These are phyloP conservation scores for Pyrrhoderma lamaoense DNA, from an alignment of 1,284 basidiomycete species.

Conservation along the genomic window DNA sequence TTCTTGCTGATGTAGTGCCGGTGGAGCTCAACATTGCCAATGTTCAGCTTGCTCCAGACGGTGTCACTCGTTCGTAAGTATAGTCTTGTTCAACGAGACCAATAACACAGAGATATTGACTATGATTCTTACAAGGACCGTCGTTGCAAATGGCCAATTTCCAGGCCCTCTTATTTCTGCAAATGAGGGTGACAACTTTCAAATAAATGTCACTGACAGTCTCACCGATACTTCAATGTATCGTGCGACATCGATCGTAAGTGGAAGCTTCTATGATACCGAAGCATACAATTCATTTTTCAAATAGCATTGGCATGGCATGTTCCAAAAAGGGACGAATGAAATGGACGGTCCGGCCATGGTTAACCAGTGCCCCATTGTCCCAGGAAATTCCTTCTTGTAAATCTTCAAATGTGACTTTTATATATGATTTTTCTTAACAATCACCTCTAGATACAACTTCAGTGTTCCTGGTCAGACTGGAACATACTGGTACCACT, in stretches of 20 bases:
- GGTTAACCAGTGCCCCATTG: slow-evolving; percentile 47
- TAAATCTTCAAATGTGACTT: slow-evolving; percentile 21
- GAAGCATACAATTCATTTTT: neutral
- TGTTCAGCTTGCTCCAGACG: slow-evolving; percentile 13
- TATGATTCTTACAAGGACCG: slow-evolving; percentile 7
- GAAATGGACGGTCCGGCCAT: slow-evolving; percentile 31
- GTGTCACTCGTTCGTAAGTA: slow-evolving; percentile 13
- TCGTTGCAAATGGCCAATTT: slow-evolving; percentile 20
- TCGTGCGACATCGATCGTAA: slow-evolving; percentile 25
- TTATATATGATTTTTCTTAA: slow-evolving; percentile 4
- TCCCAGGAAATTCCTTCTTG: slow-evolving; percentile 36
- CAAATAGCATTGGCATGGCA: slow-evolving; percentile 33
- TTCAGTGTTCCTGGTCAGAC: slow-evolving; percentile 30
- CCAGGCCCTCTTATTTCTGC: slow-evolving; percentile 21
- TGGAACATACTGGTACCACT: slow-evolving; percentile 36
- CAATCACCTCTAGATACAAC: slow-evolving; percentile 24
- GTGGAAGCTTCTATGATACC: neutral
- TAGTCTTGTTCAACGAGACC: neutral
- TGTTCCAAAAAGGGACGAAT: slow-evolving; percentile 29
- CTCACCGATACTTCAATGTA: slow-evolving; percentile 21
- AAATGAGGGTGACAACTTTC: slow-evolving; percentile 20
- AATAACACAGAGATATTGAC: neutral
- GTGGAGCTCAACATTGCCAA: slow-evolving; percentile 8
- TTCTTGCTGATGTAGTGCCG: slow-evolving; percentile 7
- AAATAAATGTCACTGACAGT: slow-evolving; percentile 15